Percentiles rank a stretch among this genome's conserved stretches.
Conservation (phyloP, 306 rosid genomes). For the Begonia masoniana region DNA sequence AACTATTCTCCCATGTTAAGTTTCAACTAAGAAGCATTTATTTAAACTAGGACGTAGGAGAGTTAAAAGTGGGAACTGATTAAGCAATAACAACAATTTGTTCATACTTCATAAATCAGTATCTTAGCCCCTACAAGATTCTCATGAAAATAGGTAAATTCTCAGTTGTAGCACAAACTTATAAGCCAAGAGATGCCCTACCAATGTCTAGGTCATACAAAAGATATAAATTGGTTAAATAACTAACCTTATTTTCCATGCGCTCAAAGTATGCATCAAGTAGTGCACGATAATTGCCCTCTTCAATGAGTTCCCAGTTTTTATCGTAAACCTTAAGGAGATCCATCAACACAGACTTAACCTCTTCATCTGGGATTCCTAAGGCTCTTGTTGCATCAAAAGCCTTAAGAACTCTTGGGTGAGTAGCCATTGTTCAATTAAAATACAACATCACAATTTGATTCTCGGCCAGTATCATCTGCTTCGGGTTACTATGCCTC, state of each 20-base stretch:
- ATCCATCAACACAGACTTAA: slow-evolving; percentile 32
- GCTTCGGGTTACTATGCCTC: background rate
- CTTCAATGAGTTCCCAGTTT: slow-evolving; percentile 60
- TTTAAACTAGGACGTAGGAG: too few relatives aligned
- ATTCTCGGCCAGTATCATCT: background rate
- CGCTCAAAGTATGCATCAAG: slow-evolving; percentile 61
- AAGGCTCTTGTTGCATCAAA: slow-evolving; percentile 27
- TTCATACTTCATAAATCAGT: too few relatives aligned
- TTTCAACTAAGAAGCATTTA: too few relatives aligned
- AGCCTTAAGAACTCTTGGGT: slow-evolving; percentile 29
- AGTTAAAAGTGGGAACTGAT: background rate
- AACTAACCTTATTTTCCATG: slow-evolving; percentile 40
- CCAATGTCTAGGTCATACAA: background rate
- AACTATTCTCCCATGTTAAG: too few relatives aligned
- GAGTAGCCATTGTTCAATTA: slow-evolving; percentile 25
- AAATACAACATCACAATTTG: background rate
- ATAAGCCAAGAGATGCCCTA: background rate
- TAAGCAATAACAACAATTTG: background rate
- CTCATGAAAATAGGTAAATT: background rate
- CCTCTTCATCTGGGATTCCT: slow-evolving; percentile 37
- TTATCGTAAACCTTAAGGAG: slow-evolving; percentile 25
- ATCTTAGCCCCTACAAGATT: too few relatives aligned
- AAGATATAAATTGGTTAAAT: background rate
- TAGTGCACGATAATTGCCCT: slow-evolving; percentile 56
- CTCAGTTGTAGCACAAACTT: background rate